Conservation (phyloP, 2,329 filamentous ascomycete genomes). For the Rosellinia necatrix region DNA sequence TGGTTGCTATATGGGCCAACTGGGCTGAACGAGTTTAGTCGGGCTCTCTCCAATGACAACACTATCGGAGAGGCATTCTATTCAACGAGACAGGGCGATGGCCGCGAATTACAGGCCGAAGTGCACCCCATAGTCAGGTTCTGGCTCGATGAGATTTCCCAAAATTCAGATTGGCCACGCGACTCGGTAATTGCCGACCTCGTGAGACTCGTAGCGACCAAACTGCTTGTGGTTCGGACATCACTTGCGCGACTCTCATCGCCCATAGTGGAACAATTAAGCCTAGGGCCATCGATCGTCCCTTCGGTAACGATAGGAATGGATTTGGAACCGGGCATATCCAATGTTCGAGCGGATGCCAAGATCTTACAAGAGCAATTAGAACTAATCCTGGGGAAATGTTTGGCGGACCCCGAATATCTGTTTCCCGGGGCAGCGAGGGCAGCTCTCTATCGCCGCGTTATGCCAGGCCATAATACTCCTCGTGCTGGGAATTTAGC, state of each 20-base stretch:
- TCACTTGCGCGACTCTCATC: background rate
- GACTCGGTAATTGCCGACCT: background rate
- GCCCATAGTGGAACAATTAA: background rate
- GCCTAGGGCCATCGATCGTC: background rate
- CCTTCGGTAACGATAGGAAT: background rate
- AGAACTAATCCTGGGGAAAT: background rate
- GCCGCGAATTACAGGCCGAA: background rate
- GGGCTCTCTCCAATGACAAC: background rate
- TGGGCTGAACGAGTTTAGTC: background rate
- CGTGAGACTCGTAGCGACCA: background rate
- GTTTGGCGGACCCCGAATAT: background rate
- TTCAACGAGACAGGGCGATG: background rate
- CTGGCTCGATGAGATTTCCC: background rate
- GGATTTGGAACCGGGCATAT: background rate
- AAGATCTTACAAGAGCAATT: background rate
- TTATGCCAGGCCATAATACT: background rate
- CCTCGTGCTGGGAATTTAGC: background rate
- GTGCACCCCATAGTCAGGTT: background rate
- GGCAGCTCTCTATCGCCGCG: background rate
- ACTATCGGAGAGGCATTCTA: background rate
- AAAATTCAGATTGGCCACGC: background rate
- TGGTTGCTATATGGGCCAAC: constrained; percentile 23
- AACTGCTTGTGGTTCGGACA: background rate
- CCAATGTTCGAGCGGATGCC: background rate
- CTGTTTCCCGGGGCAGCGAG: background rate